Conservation (phyloP, 2,329 filamentous ascomycete genomes). For the Nannizziopsis barbatae region DNA sequence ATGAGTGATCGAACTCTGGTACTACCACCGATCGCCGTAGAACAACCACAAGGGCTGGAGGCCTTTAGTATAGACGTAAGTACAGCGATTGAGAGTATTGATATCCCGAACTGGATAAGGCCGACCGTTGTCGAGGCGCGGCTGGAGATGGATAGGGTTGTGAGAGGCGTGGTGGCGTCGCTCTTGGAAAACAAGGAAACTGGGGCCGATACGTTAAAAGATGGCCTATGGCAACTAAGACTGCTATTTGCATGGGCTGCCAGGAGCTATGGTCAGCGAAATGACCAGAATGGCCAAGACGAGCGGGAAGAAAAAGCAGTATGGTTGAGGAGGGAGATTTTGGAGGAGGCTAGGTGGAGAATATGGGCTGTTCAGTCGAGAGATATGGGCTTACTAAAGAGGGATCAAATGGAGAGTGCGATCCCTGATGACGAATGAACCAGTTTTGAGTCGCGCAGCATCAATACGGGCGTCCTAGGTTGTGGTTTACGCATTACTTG, state of each 20-base stretch:
- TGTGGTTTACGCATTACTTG: no score
- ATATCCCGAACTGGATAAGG: conserved; percentile 41
- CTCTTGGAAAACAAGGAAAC: conserved; percentile 23
- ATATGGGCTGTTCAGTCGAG: conserved; percentile 32
- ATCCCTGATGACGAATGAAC: background rate
- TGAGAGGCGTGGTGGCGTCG: conserved; percentile 26
- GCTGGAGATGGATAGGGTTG: conserved; percentile 51
- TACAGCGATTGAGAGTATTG: conserved; percentile 18
- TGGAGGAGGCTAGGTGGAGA: conserved; percentile 34
- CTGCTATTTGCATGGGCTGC: conserved; percentile 52
- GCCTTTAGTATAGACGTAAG: conserved; percentile 31
- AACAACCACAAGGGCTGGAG: conserved; percentile 21
- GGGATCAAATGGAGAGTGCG: no score
- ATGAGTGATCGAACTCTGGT: conserved; percentile 56
- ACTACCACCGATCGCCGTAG: conserved; percentile 39
- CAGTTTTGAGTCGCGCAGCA: no score
- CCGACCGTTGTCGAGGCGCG: conserved; percentile 59
- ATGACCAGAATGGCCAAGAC: conserved; percentile 25
- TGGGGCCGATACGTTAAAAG: conserved; percentile 38
- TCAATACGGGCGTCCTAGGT: no score
- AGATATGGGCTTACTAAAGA: conserved; percentile 8
- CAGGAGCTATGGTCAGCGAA: conserved; percentile 34
- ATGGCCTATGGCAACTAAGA: conserved; percentile 51
- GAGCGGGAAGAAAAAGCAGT: conserved; percentile 24
- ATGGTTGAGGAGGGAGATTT: conserved; percentile 31